Evolutionary conservation across 2,329 filamentous ascomycete genomes (phyloP).

Genomic region (Aspergillus fumigatiaffinis): DNA sequence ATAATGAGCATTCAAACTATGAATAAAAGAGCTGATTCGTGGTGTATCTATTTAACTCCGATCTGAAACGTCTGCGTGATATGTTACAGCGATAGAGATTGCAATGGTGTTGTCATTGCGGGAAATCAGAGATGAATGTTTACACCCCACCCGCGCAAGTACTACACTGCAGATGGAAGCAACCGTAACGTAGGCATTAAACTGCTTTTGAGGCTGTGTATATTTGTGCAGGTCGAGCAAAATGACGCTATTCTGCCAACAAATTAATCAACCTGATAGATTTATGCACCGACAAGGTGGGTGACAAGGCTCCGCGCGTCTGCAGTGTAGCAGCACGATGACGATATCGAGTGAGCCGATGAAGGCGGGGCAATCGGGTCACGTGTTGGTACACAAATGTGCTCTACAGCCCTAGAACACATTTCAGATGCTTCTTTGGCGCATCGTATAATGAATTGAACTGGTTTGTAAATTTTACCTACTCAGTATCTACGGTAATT

Average conservation of each 20-base stretch:
- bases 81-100: background rate
- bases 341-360: background rate
- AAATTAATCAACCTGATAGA: background rate
- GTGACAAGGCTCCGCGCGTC: background rate
- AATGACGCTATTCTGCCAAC: background rate
- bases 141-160: background rate
- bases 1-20: background rate
- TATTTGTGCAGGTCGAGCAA: background rate
- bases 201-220: background rate
- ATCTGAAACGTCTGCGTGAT: background rate
- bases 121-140: background rate
- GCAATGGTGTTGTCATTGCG: background rate
- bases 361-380: background rate
- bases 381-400: background rate
- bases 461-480: too few species aligned
- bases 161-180: background rate
- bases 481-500: too few species aligned
- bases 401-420: too few species aligned
- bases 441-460: background rate
- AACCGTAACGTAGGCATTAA: background rate
- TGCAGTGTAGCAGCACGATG: background rate
- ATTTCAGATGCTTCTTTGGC: background rate
- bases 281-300: background rate
- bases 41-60: background rate
- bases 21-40: too few species aligned